These are phyloP conservation scores for Picea glauca DNA, from an alignment of 75 land plant genomes.

Conservation along the genomic window DNA sequence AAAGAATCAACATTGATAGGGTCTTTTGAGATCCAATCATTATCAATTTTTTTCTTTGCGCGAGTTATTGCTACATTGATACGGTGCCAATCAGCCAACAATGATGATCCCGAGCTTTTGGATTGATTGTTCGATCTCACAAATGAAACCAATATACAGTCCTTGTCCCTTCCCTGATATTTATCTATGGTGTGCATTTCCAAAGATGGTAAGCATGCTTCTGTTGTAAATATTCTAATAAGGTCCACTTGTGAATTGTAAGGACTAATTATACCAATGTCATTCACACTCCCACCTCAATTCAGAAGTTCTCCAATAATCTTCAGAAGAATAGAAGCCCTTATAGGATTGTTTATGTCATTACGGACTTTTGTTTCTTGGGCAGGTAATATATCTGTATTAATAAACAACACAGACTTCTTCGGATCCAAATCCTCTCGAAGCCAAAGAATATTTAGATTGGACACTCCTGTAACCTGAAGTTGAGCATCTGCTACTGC, in stretches of 20 bases:
- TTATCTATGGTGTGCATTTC: conserved; percentile 91
- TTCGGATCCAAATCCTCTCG: conserved; percentile 55
- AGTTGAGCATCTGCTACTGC: conserved; percentile 64
- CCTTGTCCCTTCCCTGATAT: conserved; percentile 91
- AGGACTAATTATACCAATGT: conserved; percentile 81
- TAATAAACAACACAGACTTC: conserved; percentile 53
- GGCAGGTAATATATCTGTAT: conserved; percentile 62
- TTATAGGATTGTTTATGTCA: conserved; percentile 49
- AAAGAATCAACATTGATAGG: conserved; percentile 28
- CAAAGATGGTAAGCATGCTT: conserved; percentile 19
- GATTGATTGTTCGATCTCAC: conserved; percentile 59
- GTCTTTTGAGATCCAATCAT: conserved; percentile 80
- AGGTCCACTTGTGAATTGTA: conserved; percentile 79
- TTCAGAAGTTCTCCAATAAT: conserved; percentile 30
- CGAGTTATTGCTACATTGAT: conserved; percentile 85
- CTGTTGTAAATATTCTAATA: conserved; percentile 27
- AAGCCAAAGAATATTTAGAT: conserved; percentile 40
- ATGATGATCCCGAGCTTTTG: conserved; percentile 34
- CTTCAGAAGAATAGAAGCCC: conserved; percentile 54
- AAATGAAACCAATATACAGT: conserved; percentile 78
- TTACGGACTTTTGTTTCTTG: conserved; percentile 40
- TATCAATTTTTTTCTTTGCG: conserved; percentile 88
- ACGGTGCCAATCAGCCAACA: conserved; percentile 88
- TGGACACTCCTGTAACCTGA: conserved; percentile 17
- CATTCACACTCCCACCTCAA: conserved; percentile 36